These are phyloP conservation scores for Westerdykella sp. DNA, from an alignment of 2,329 filamentous ascomycete genomes.

Conservation along the genomic window DNA sequence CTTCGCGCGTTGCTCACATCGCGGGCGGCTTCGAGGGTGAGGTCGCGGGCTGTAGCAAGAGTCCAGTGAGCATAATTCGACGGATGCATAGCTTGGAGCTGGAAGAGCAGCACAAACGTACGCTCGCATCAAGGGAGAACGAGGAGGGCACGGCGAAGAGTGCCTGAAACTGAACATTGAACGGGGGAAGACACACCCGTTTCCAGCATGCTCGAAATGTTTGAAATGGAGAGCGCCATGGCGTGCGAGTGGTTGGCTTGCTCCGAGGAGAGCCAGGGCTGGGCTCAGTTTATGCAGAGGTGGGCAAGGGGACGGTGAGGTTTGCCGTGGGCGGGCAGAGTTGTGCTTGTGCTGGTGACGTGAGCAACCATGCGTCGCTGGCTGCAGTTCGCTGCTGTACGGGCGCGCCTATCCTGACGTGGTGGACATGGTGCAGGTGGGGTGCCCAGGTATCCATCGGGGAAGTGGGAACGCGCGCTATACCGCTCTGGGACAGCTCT, in stretches of 20 bases:
- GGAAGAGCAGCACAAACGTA: not conserved
- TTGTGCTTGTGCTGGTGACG: conserved; percentile 16
- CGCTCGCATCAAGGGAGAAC: not conserved
- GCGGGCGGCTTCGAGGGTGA: conserved; percentile 94
- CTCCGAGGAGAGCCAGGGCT: conserved; percentile 10
- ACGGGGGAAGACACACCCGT: conserved; percentile 58
- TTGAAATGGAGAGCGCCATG: conserved; percentile 88
- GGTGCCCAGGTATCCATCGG: not conserved
- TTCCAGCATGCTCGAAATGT: conserved; percentile 90
- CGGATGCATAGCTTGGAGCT: conserved; percentile 25
- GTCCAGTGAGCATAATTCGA: conserved; percentile 37
- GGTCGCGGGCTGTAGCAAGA: conserved; percentile 69
- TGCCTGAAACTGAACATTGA: not conserved
- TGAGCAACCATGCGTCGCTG: no score
- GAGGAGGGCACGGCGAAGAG: not conserved
- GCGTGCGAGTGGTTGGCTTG: conserved; percentile 7
- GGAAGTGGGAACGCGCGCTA: conserved; percentile 2
- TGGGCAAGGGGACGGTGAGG: conserved; percentile 11
- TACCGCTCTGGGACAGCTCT: not conserved
- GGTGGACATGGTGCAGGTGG: conserved; percentile 2
- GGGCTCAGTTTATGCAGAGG: conserved; percentile 20
- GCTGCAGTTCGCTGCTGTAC: conserved; percentile 3
- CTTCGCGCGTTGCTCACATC: conserved; percentile 60
- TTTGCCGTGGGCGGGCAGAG: conserved; percentile 10
- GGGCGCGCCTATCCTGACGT: not conserved